phyloP scores from a whole-genome alignment of 768 basidiomycete genomes.

The Saitozyma sp. region DNA sequence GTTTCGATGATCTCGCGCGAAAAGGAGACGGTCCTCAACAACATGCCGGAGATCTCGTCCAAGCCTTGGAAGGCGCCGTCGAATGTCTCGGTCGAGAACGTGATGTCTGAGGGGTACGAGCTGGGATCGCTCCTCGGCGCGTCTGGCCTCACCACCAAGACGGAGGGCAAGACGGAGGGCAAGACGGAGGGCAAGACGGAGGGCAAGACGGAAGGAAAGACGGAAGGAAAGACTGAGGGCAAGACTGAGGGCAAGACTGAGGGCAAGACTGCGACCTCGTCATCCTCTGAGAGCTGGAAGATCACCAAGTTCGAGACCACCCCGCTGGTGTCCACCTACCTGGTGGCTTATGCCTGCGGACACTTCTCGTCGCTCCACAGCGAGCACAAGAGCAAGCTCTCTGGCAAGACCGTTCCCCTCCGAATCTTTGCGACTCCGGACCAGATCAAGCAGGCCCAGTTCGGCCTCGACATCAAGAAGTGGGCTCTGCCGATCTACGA shows the following conservation, averaged over 20 bases:
- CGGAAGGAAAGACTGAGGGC: conserved; percentile 40
- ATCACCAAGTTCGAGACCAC: conserved; percentile 77
- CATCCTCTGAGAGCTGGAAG: conserved; percentile 62
- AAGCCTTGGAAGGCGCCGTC: conserved; percentile 52
- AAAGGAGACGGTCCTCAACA: conserved; percentile 75
- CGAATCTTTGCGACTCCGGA: conserved; percentile 83
- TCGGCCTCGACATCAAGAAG: conserved; percentile 82
- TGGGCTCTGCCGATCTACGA: conserved; percentile 85
- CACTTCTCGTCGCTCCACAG: conserved; percentile 68
- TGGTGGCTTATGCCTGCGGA: conserved; percentile 78
- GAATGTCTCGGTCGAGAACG: conserved; percentile 36
- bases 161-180: conserved; percentile 48
- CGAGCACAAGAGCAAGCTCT: conserved; percentile 74
- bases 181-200: conserved; percentile 50
- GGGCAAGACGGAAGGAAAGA: conserved; percentile 50
- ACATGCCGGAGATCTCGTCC: conserved; percentile 78
- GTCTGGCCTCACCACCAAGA: conserved; percentile 29
- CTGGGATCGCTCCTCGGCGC: conserved; percentile 36
- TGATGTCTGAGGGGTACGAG: conserved; percentile 39
- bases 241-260: conserved; percentile 53
- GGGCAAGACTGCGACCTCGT: conserved; percentile 26
- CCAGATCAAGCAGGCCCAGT: conserved; percentile 75
- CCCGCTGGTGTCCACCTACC: conserved; percentile 80
- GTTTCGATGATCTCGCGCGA: conserved; percentile 76
- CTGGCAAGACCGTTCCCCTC: conserved; percentile 76